Conservation (phyloP, 441 rosid genomes). For the Arabidopsis lyrata region DNA sequence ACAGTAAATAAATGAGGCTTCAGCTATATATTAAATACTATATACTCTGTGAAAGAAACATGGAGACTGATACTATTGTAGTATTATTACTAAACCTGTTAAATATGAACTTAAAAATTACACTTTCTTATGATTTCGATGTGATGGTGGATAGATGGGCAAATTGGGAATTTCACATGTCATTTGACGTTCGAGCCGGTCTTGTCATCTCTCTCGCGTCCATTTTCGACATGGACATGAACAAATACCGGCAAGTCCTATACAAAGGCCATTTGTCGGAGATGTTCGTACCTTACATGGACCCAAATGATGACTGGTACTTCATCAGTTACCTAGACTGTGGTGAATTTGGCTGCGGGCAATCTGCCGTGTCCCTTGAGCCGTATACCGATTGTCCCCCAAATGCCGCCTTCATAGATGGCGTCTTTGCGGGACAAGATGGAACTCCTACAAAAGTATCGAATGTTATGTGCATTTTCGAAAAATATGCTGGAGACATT, state of each 20-base stretch:
- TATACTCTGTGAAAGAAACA: too few relatives aligned
- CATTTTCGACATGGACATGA: constrained; percentile 51
- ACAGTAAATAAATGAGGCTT: too few relatives aligned
- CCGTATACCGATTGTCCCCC: constrained; percentile 61
- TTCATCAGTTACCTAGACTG: constrained; percentile 51
- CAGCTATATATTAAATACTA: too few relatives aligned
- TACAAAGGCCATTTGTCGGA: constrained; percentile 66
- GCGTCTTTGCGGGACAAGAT: constrained; percentile 44
- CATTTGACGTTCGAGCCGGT: constrained; percentile 66
- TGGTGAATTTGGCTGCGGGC: constrained; percentile 68
- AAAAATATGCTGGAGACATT: constrained; percentile 63
- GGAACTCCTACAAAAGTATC: constrained; percentile 48
- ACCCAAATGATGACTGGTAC: constrained; percentile 65
- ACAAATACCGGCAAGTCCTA: constrained; percentile 50
- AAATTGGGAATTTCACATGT: constrained; percentile 63
- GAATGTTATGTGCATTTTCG: constrained; percentile 66
- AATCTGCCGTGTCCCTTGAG: constrained; percentile 49
- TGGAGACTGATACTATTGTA: too few relatives aligned
- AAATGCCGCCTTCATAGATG: constrained; percentile 62
- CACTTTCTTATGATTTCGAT: too few relatives aligned
- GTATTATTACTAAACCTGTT: too few relatives aligned
- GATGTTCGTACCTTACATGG: constrained; percentile 67
- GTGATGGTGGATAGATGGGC: constrained; percentile 54
- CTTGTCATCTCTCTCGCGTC: constrained; percentile 62
- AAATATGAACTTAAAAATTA: too few relatives aligned